Evolutionary conservation across 345 rosid genomes (phyloP), one percentile per base, ranked within the genome.

Genomic region (Diplotaxis tenuifolia): DNA sequence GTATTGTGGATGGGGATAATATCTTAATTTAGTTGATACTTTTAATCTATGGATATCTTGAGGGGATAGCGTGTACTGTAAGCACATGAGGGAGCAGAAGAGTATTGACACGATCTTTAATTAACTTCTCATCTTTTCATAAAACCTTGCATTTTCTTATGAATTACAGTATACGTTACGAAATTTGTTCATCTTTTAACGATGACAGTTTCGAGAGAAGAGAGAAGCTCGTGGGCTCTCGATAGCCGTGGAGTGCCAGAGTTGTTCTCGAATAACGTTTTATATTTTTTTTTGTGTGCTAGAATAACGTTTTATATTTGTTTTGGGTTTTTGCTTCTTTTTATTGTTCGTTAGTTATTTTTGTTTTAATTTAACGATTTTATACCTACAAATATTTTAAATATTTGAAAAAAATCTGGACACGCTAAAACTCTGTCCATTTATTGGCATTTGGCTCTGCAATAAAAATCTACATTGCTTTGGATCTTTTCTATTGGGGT

Each of bases 221-320:
- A 54, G 59, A 54, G 58, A 53, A 65, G 76, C 80, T 81, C 93
- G 96, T 88, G 96, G 84, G 73, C 76, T 86, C 86, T 90, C 83
- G 90, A 76, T 67, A 20, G 71, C 74, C 70, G 89, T 78, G 88
- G 50, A 29, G 72, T 52, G 31, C 55, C 73, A 77, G 69, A 70
- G 52, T 61, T 66, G 53, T 62, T 79, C 83, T 82, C 76, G 81
- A 11, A 82, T 63, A 72, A 55, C 45, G 87, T 86, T 85, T 86
- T 83, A 69, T 80, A 81, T 81, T 81, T 84, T 68, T 67, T 68
- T 65, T 65, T n/a, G n/a, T 66, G 53, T 62, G 78, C 83, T 82
- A 76, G 81, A 11, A 82, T 63, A 72, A 55, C 45, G 87, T 86
- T 85, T 86, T 83, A 69, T 80, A 81, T 81, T 81, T 84, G 65